These are phyloP conservation scores for Lentinula raphanica DNA, from an alignment of 768 basidiomycete genomes.

Conservation along the genomic window DNA sequence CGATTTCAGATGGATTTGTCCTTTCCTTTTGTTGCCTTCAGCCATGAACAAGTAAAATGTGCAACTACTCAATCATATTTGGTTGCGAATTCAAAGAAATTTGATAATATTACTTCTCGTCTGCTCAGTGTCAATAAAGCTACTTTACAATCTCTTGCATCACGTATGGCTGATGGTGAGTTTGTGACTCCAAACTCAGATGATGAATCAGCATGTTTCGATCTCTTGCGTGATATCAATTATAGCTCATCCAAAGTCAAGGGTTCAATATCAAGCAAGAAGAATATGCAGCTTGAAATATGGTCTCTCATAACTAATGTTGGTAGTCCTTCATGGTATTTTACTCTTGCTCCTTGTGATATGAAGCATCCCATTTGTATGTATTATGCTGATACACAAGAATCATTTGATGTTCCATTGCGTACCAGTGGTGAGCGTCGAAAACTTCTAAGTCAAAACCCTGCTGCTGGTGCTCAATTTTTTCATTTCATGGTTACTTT, in stretches of 20 bases:
- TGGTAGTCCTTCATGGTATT: constrained; percentile 24
- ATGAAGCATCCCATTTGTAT: constrained; percentile 21
- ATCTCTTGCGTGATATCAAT: constrained; percentile 21
- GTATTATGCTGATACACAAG: constrained; percentile 11
- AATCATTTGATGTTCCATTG: constrained; percentile 13
- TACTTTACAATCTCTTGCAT: constrained; percentile 6
- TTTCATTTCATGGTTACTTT: constrained; percentile 15
- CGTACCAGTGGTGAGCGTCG: neutral
- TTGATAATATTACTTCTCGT: constrained; percentile 13
- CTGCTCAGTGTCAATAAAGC: constrained; percentile 11
- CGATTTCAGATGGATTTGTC: constrained; percentile 28
- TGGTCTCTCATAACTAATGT: constrained; percentile 22
- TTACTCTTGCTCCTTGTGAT: constrained; percentile 27
- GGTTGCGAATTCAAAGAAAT: constrained; percentile 11
- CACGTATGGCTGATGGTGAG: constrained; percentile 11
- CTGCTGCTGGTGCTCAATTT: constrained; percentile 15
- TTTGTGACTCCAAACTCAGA: constrained; percentile 12
- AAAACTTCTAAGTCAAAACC: constrained; percentile 7
- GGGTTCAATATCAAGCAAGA: constrained; percentile 21
- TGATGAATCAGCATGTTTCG: constrained; percentile 19
- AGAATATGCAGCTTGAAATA: constrained; percentile 24
- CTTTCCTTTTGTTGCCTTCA: constrained; percentile 28
- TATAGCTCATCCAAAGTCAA: constrained; percentile 16
- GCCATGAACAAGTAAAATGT: constrained; percentile 25
- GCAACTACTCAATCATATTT: constrained; percentile 18